Percentiles rank a stretch among this genome's conserved stretches.
These are phyloP conservation scores for Groenewaldozyma auringiensis DNA, from an alignment of 1,139 yeast species.

Conservation along the genomic window DNA sequence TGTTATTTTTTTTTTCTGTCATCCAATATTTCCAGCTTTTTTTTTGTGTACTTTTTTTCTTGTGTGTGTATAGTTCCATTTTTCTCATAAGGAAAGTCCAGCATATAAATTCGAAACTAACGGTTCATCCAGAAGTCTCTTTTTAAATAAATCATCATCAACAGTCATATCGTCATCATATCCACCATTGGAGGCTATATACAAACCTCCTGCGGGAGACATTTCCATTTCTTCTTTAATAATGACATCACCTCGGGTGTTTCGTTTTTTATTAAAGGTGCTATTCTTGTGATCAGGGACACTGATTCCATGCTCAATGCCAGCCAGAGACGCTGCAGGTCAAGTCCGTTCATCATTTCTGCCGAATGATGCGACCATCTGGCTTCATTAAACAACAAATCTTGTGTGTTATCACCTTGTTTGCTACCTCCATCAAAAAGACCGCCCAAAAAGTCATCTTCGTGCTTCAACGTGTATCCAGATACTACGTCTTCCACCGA, in stretches of 20 bases:
- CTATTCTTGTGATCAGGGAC: slow-evolving; percentile 2
- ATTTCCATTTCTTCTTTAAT: not conserved
- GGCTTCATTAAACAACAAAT: slow-evolving; percentile 8
- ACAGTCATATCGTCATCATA: slow-evolving; percentile 11
- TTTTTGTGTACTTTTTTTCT: not conserved
- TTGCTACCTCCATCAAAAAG: not conserved
- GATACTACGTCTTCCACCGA: slow-evolving; percentile 4
- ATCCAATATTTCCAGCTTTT: not conserved
- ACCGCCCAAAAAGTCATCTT: slow-evolving; percentile 6
- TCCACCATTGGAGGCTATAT: slow-evolving; percentile 8
- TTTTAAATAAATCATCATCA: slow-evolving; percentile 6
- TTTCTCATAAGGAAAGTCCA: slow-evolving; percentile 16
- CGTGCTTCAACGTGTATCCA: not conserved
- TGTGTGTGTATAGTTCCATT: not conserved
- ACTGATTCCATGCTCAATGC: not conserved
- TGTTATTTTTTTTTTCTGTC: not conserved
- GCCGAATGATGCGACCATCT: slow-evolving; percentile 38
- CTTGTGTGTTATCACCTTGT: slow-evolving; percentile 3
- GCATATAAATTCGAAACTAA: slow-evolving; percentile 20
- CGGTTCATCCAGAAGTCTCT: slow-evolving; percentile 13
- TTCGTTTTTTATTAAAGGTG: slow-evolving; percentile 4
- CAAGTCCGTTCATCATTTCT: slow-evolving; percentile 33
- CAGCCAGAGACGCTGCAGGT: slow-evolving; percentile 36
- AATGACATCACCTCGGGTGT: slow-evolving; percentile 4
- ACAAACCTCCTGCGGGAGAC: slow-evolving; percentile 4